A percentile compares a stretch with the other conserved stretches of the same genome.
Conservation (phyloP, 106 monocot species). For the Dendrobium catenatum region DNA sequence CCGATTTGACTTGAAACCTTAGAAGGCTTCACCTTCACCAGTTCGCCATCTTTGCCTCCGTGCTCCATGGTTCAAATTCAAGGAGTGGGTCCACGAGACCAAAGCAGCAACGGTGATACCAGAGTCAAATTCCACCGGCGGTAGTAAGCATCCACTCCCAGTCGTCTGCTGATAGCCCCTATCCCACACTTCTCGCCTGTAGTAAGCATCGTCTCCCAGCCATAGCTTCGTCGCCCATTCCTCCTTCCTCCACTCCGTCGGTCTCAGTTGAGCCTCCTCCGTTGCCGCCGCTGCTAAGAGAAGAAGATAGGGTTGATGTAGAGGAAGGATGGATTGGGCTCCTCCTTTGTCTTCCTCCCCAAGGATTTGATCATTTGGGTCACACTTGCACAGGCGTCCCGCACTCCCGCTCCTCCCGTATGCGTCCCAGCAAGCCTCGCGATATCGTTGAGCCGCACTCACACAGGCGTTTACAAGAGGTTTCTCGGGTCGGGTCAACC, state of each 20-base stretch:
- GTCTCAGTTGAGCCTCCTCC: constrained; percentile 26
- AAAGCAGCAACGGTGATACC: no score
- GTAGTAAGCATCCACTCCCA: constrained; percentile 36
- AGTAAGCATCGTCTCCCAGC: constrained; percentile 18
- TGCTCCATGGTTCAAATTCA: constrained; percentile 7
- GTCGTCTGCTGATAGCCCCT: not conserved
- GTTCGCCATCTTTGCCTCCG: no score
- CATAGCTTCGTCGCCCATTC: constrained; percentile 16
- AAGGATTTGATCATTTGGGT: not conserved
- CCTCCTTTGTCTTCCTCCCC: constrained; percentile 14
- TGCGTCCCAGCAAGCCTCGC: no score
- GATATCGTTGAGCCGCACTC: no score
- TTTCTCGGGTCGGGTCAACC: no score
- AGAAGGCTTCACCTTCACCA: no score
- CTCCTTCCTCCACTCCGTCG: constrained; percentile 56
- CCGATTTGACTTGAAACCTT: no score
- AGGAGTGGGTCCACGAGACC: constrained; percentile 21
- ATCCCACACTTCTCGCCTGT: not conserved
- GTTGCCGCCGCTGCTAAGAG: constrained; percentile 43
- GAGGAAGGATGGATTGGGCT: constrained; percentile 78
- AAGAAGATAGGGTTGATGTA: constrained; percentile 61
- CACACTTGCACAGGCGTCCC: no score
- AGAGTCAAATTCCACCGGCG: constrained; percentile 19
- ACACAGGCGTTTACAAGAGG: no score
- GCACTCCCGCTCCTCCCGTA: no score